phyloP scores from a whole-genome alignment of 805 yeast species.

The Sungouiella blattae region DNA sequence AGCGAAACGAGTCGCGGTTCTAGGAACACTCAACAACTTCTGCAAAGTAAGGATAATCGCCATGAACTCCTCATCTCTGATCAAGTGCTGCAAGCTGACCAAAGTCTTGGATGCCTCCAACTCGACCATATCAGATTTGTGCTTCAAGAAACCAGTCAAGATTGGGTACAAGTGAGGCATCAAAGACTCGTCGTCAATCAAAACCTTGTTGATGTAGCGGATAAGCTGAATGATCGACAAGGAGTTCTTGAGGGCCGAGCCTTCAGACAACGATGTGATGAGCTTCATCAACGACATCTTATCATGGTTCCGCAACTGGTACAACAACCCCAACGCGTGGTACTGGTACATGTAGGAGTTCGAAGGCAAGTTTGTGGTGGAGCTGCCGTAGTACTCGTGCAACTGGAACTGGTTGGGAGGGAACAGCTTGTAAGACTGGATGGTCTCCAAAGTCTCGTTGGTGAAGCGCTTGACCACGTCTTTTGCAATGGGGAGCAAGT shows the following conservation, averaged over 20 bases:
- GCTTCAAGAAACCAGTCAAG: slow-evolving; percentile 67
- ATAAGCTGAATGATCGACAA: slow-evolving; percentile 83
- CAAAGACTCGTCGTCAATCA: slow-evolving; percentile 68
- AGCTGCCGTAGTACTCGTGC: slow-evolving; percentile 54
- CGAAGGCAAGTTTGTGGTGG: slow-evolving; percentile 51
- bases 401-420: slow-evolving; percentile 47
- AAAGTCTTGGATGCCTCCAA: slow-evolving; percentile 86
- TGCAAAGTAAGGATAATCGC: slow-evolving; percentile 73
- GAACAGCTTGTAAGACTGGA: slow-evolving; percentile 56
- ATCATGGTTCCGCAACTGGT: slow-evolving; percentile 85
- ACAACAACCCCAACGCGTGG: slow-evolving; percentile 90
- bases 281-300: slow-evolving; percentile 90
- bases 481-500: slow-evolving; percentile 81
- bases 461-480: slow-evolving; percentile 92
- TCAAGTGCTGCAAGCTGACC: slow-evolving; percentile 48
- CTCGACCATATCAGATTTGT: slow-evolving; percentile 85
- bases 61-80: slow-evolving; percentile 62
- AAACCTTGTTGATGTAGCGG: slow-evolving; percentile 70
- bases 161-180: slow-evolving; percentile 58
- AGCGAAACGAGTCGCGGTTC: slow-evolving; percentile 86
- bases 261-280: slow-evolving; percentile 70
- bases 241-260: slow-evolving; percentile 65
- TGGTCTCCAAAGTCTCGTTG: slow-evolving; percentile 92
- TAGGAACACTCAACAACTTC: slow-evolving; percentile 76
- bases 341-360: slow-evolving; percentile 86